Evolutionary conservation across 208 protist species (phyloP), one percentile per base, ranked within the genome.

Genomic region (Strigomonas oncopelti): DNA sequence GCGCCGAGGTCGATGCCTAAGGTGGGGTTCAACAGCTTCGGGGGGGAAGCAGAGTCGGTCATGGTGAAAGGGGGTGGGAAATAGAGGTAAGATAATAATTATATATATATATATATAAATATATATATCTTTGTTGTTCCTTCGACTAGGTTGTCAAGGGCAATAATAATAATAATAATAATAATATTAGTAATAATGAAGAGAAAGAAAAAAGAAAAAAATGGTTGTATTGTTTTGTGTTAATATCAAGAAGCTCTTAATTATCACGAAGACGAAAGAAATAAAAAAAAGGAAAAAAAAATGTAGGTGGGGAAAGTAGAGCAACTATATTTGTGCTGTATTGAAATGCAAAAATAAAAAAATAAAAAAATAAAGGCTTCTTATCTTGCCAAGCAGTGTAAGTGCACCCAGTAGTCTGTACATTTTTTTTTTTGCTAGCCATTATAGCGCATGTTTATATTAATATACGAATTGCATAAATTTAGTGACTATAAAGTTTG

Each of bases 1-100:
- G 79, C 77, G 48, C 87, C 87, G 8, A 92, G 65, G 63, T 92
- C 87, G 31, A 92, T 64, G 55, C 84, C 87, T 27, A 90, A 52
- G 48, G 74, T 69, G 32, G 52, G 62, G 8, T 67, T 65, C 46
- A 66, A n/a, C 5, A 68, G 29, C 24, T 61, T 29, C 57, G 55
- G 27, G 61, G 62, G 34, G 13, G 60, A 20, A 7, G 18, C 11
- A 46, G 62, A 13, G 60, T 53, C 14, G 67, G 65, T 0, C 61
- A 64, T 0, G 69, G 22, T 8, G 46, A 29, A 24, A 58, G 66
- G 22, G 34, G n/a, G n/a, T n/a, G n/a, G n/a, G n/a, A 14, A 18
- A 45, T 7, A 45, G 38, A 45, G 9, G 38, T 14, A 45, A 7
- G 14, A 45, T 45, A 7, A 14, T 45, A 45, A 7, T 45, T 45